These are phyloP conservation scores for Solanum clarkiae DNA, from an alignment of 257 asterid species.

Conservation along the genomic window DNA sequence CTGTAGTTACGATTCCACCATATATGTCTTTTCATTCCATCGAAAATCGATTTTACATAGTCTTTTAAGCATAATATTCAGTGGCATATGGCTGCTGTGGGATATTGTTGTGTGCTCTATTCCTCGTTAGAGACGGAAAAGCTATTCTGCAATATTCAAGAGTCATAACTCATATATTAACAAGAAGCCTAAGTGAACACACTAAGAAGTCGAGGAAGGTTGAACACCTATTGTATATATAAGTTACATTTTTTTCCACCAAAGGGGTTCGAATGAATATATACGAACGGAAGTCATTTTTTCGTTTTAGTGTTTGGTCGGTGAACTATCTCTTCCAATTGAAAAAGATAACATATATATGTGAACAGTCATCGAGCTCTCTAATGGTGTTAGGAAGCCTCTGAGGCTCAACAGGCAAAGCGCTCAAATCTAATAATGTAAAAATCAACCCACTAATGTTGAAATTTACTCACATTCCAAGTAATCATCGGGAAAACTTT, in stretches of 20 bases:
- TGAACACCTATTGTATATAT: no score
- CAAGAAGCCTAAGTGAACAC: no score
- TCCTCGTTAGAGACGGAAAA: conserved; percentile 23
- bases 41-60: no score
- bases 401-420: conserved; percentile 94
- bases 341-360: not conserved
- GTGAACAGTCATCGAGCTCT: conserved; percentile 92
- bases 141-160: conserved; percentile 13
- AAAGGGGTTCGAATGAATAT: no score
- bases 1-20: no score
- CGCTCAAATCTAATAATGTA: conserved; percentile 34
- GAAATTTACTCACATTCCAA: conserved; percentile 7
- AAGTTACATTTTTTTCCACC: no score
- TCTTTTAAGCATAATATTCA: conserved; percentile 20
- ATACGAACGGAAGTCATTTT: no score
- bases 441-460: not conserved
- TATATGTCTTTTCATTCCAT: no score
- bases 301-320: no score
- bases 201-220: no score
- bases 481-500: conserved; percentile 23
- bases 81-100: conserved; percentile 20
- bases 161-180: not conserved
- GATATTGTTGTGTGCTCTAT: conserved; percentile 10
- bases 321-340: no score
- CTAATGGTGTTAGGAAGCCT: conserved; percentile 92